A percentile compares a stretch with the other conserved stretches of the same genome.
Conservation (phyloP, 805 yeast species). For the Tetrapisispora taiwanensis region DNA sequence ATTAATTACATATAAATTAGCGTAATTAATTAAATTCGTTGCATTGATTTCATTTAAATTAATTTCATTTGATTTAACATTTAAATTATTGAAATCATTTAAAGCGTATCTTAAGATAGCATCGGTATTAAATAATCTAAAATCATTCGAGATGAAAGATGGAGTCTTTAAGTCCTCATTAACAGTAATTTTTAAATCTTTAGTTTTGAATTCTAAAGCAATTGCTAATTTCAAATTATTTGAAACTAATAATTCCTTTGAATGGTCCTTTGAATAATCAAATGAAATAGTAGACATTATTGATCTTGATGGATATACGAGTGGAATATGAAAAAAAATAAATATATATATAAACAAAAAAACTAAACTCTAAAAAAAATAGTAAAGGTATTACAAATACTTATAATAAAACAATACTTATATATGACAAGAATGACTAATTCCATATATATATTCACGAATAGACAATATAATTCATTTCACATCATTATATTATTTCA, state of each 20-base stretch:
- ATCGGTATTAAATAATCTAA: slow-evolving; percentile 51
- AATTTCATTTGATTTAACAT: slow-evolving; percentile 18
- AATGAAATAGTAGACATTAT: slow-evolving; percentile 21
- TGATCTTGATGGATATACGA: too few relatives aligned
- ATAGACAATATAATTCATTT: too few relatives aligned
- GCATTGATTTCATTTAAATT: slow-evolving; percentile 31
- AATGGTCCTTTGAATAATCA: slow-evolving; percentile 20
- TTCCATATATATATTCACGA: too few relatives aligned
- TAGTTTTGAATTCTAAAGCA: slow-evolving; percentile 21
- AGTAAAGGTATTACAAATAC: too few relatives aligned
- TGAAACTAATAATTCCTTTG: slow-evolving; percentile 15
- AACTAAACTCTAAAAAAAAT: too few relatives aligned
- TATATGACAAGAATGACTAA: too few relatives aligned
- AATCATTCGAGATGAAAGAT: slow-evolving; percentile 22
- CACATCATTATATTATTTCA: too few relatives aligned
- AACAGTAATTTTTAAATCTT: slow-evolving; percentile 16
- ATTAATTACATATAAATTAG: slow-evolving; percentile 47
- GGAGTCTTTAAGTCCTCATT: slow-evolving; percentile 18
- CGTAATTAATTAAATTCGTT: slow-evolving; percentile 48
- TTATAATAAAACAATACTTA: too few relatives aligned
- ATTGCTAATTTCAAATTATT: slow-evolving; percentile 27
- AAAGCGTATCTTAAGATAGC: slow-evolving; percentile 59
- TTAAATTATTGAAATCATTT: slow-evolving; percentile 34
- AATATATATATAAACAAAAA: too few relatives aligned
- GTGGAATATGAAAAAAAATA: not conserved